Base-by-base conservation (phyloP, 768 basidiomycete genomes). In the Hypholoma fasciculare region DNA sequence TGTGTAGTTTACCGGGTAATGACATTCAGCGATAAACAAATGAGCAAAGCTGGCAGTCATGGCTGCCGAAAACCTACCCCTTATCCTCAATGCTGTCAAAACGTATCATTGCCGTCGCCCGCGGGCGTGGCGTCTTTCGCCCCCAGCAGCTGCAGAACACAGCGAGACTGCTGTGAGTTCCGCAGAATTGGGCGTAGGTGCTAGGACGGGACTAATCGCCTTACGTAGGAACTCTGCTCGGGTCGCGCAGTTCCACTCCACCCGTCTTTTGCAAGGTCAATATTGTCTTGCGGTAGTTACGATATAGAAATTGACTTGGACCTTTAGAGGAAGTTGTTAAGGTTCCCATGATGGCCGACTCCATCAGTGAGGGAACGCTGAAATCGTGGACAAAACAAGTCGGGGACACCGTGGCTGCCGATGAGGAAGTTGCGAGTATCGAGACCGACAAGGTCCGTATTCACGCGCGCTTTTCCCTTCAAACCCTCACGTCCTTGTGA, bases 301-400 rank as follows among this genome's bases (percentile, higher is more conserved):
- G 16, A 8, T 7, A 23, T 4, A 37, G 23, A 40, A 36, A 14
- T 57, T 36, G 61, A 52, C 34, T 23, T 11, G 36, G 14, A 27
- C 44, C 47, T 52, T 7, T 49, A 90, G 89, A 87, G 57, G 90
- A 96, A 76, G 93, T 89, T 55, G 84, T 98, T 62, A 94, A 96
- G 77, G 95, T 98, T 39, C 95, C 95, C 16, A 91, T 94, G 73
- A 96, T 98, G 94, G 93, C 96, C 26, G 96, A 98, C 72, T 98
- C 96, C 60, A 98, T 98, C 74, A 92, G 93, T 38, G 96, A 99
- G 73, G 96, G 96, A 37, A 98, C 96, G 4, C 80, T 99, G 52
- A 97, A 95, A 77, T 81, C 90, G 26, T 99, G 94, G 94, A 80
- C 84, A 64, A 98, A 98, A 78, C 85, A 96, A 74, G 87, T 91